Conservation (phyloP, 805 yeast species). For the Saturnispora silvae region DNA sequence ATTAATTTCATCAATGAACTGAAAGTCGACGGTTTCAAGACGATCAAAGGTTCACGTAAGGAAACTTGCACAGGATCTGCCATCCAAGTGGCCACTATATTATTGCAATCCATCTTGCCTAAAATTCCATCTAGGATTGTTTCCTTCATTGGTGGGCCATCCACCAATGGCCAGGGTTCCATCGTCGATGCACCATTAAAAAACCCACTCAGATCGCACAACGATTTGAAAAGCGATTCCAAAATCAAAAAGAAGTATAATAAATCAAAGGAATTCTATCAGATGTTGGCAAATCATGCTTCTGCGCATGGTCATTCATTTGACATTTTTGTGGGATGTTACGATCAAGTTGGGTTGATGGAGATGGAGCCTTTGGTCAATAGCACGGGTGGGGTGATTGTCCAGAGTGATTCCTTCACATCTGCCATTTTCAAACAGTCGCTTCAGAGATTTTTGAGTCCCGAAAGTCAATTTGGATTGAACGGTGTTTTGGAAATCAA, state of each 20-base stretch:
- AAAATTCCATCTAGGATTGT: conserved; percentile 45
- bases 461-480: conserved; percentile 36
- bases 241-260: conserved; percentile 30
- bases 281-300: conserved; percentile 35
- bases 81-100: conserved; percentile 34
- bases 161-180: conserved; percentile 55
- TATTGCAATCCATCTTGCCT: conserved; percentile 30
- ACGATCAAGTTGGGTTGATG: conserved; percentile 57
- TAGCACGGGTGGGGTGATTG: conserved; percentile 53
- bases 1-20: conserved; percentile 39
- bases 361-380: conserved; percentile 54
- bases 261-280: conserved; percentile 38
- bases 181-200: conserved; percentile 46
- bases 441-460: conserved; percentile 38
- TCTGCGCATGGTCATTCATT: conserved; percentile 43
- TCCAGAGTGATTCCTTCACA: conserved; percentile 54
- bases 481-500: conserved; percentile 53
- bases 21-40: conserved; percentile 39
- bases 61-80: conserved; percentile 54
- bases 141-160: conserved; percentile 52
- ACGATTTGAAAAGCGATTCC: conserved; percentile 41
- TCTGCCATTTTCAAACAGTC: conserved; percentile 64
- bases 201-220: conserved; percentile 59
- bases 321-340: conserved; percentile 52
- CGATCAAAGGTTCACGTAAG: conserved; percentile 34